Percentiles rank a stretch among this genome's conserved stretches.
Evolutionary conservation across 2,329 filamentous ascomycete genomes (phyloP).

Genomic region (Neonectria hederae): DNA sequence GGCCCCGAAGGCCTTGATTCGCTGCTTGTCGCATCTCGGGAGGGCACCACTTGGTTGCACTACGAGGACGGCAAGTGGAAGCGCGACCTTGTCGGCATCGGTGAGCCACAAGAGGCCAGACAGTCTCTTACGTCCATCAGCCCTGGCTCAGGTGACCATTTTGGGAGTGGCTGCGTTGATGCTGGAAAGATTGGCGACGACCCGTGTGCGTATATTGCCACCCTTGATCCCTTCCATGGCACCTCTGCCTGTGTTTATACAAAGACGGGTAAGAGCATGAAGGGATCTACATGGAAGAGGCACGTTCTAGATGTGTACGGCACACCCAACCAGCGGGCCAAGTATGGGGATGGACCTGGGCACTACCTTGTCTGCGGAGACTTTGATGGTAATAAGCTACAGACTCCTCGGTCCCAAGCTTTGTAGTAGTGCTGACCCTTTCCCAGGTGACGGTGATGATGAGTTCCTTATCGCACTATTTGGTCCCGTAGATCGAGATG

Average conservation of each 20-base stretch:
- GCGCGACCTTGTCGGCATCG: conserved; percentile 14
- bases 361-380: conserved; percentile 9
- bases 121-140: conserved; percentile 3
- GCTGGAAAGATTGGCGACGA: conserved; percentile 13
- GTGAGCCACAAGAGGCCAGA: conserved; percentile 3
- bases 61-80: conserved; percentile 16
- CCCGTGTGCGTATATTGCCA: conserved; percentile 17
- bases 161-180: conserved; percentile 13
- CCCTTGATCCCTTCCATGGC: conserved; percentile 5
- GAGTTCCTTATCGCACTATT: not conserved
- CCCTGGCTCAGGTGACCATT: conserved; percentile 17
- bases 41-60: conserved; percentile 14
- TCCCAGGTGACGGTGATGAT: not conserved
- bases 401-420: not conserved
- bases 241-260: conserved; percentile 2
- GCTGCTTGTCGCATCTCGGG: conserved; percentile 10
- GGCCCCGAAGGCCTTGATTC: conserved; percentile 10
- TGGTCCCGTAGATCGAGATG: not conserved
- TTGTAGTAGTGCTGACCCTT: not conserved
- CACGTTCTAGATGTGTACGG: conserved; percentile 21
- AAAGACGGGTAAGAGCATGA: not conserved
- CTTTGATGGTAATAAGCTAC: not conserved
- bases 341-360: conserved; percentile 11
- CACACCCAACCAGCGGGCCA: conserved; percentile 7
- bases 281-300: conserved; percentile 7